Percentiles rank a stretch among this genome's conserved stretches.
Conservation (phyloP, 371 early-diverging fungal species). For the Mortierella polycephala region DNA sequence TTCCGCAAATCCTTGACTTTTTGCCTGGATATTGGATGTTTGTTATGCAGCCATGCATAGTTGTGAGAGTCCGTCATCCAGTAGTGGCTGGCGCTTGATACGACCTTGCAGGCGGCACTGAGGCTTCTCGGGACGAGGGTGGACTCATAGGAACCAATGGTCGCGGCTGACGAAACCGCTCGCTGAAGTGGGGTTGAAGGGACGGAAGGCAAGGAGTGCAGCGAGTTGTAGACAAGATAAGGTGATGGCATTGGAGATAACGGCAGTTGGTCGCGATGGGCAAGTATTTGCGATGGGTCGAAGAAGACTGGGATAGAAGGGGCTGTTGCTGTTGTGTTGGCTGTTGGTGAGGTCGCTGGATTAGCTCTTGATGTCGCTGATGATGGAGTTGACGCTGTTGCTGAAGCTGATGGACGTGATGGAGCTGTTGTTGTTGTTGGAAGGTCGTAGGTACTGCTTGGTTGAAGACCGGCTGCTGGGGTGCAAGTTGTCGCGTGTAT, state of each 20-base stretch:
- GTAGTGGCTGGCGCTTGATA: not conserved
- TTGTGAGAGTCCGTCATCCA: slow-evolving; percentile 15
- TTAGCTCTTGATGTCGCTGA: not conserved
- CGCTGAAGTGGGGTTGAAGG: not conserved
- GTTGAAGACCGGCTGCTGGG: not conserved
- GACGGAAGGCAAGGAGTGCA: not conserved
- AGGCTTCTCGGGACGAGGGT: not conserved
- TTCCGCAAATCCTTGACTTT: slow-evolving; percentile 4
- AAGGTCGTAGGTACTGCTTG: not conserved
- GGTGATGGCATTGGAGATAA: not conserved
- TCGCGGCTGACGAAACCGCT: not conserved
- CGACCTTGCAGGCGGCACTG: not conserved
- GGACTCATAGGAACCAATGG: not conserved
- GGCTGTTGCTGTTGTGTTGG: not conserved
- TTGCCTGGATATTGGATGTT: slow-evolving; percentile 10
- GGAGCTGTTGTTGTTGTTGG: not conserved
- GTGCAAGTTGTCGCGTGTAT: not conserved
- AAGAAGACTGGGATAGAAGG: slow-evolving; percentile 2
- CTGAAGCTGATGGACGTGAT: not conserved
- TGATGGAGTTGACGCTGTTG: not conserved
- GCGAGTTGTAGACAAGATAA: not conserved
- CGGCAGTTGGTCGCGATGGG: not conserved
- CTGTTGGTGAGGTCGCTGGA: not conserved
- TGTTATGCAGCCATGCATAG: slow-evolving; percentile 9
- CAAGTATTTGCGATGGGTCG: not conserved